Percentiles rank a stretch among this genome's conserved stretches.
These are phyloP conservation scores for Penicillium sp. DNA, from an alignment of 2,329 filamentous ascomycete species.

Conservation along the genomic window DNA sequence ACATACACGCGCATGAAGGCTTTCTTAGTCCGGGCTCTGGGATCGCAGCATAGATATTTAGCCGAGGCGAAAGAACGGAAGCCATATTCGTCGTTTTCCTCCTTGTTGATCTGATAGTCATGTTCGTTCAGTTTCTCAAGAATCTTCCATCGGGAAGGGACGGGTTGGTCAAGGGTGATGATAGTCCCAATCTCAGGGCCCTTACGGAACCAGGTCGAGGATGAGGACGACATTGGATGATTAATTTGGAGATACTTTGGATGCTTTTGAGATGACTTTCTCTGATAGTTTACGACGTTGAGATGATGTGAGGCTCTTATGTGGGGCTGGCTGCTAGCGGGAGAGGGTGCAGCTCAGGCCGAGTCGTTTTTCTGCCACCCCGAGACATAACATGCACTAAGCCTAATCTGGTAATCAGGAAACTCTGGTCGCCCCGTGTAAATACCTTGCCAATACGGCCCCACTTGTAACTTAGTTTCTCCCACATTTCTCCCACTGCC, in stretches of 20 bases:
- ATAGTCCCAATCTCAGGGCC: background rate
- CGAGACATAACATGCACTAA: too few relatives aligned
- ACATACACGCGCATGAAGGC: background rate
- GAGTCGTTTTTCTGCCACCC: too few relatives aligned
- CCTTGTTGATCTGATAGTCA: background rate
- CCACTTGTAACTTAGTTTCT: too few relatives aligned
- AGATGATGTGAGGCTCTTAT: background rate
- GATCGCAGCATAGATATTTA: background rate
- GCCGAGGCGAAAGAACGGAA: background rate
- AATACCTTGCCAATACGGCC: too few relatives aligned
- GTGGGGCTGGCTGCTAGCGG: too few relatives aligned
- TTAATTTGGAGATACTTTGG: background rate
- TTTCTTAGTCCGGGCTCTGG: background rate
- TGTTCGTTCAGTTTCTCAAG: background rate
- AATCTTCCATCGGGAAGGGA: background rate
- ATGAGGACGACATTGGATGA: background rate
- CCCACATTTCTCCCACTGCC: too few relatives aligned
- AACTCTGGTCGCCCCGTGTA: too few relatives aligned
- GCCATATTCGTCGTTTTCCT: background rate
- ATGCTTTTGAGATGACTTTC: background rate
- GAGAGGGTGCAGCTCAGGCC: too few relatives aligned
- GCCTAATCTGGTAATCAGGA: too few relatives aligned
- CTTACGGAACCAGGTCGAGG: background rate
- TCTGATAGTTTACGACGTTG: background rate
- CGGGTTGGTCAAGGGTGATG: background rate